Base-by-base conservation (phyloP, 768 basidiomycete genomes). In the Rhizopogon vulgaris region DNA sequence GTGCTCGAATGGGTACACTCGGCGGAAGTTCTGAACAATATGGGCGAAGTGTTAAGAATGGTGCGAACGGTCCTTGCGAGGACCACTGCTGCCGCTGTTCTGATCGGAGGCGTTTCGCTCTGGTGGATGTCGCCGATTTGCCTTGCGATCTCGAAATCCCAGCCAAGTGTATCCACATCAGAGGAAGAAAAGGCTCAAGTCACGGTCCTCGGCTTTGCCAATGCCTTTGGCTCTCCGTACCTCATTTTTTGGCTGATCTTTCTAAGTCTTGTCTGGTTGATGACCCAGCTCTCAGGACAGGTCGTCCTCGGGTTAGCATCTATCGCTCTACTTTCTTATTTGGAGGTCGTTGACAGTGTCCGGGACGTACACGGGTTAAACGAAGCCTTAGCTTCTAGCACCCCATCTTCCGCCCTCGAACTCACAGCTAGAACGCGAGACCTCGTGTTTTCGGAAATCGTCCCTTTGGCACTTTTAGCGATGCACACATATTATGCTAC, bases 221-320 rank as follows among this genome's bases (percentile, higher is more conserved):
- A 97, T 64, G 84, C 90, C 0, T 94, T 84, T 60, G 95, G 93
- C 14, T 84, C 93, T 14, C 82, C 90, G 1, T 96, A 93, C 66
- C 71, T 94, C 50, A 70, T 95, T 36, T 90, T 96, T 62, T 87
- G 87, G 80, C 73, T 78, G 6, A 75, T 87, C 22, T 69, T 76
- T 42, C 78, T 95, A 38, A 73, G 74, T 4, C 49, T 85, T 11
- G 72, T 87, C 9, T 67, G 66, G 66, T 24, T 67, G 6, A 75
- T 83, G 17, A 83, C 78, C 9, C 92, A 93, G 58, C 78, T 92
- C 3, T 85, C 87, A 0, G 94, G 88, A 0, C 95, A 99, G 64
- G 53, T 97, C 15, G 78, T 84, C 14, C 71, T 95, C 38, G 80
- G 76, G 0, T 71, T 90, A 0, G 74, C 79, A 3, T 67, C 83